A percentile compares a stretch with the other conserved stretches of the same genome.
These are phyloP conservation scores for Fraxinus excelsior DNA, from an alignment of 257 asterid species.

Conservation along the genomic window DNA sequence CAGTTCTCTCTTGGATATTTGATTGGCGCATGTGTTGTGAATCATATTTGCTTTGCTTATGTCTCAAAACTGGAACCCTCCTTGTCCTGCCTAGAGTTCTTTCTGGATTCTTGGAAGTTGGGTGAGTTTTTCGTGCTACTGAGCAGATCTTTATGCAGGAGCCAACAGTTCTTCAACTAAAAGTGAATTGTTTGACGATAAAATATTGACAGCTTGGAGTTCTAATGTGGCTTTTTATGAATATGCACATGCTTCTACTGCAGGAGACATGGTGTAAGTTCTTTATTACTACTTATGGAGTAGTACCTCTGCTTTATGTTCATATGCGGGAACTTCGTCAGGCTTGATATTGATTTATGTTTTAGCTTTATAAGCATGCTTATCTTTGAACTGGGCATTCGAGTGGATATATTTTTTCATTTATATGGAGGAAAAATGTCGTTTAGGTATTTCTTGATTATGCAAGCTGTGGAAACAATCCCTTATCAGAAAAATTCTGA, in stretches of 20 bases:
- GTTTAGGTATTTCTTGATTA: not conserved
- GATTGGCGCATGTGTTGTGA: slow-evolving; percentile 37
- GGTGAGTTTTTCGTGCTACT: slow-evolving; percentile 96
- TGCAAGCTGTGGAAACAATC: no score
- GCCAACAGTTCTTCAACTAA: slow-evolving; percentile 92
- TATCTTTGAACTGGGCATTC: not conserved
- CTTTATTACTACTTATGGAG: slow-evolving; percentile 25
- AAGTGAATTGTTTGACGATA: slow-evolving; percentile 97
- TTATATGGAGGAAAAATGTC: no score
- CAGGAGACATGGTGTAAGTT: slow-evolving; percentile 93
- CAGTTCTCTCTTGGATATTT: slow-evolving; percentile 16
- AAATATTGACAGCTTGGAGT: slow-evolving; percentile 95
- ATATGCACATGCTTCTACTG: slow-evolving; percentile 98
- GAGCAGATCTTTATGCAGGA: slow-evolving; percentile 98
- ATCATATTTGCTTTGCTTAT: slow-evolving; percentile 82
- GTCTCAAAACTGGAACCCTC: slow-evolving; percentile 96
- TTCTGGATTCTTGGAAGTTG: slow-evolving; percentile 93
- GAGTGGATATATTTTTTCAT: not conserved
- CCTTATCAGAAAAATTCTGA: not conserved
- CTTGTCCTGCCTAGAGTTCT: slow-evolving; percentile 65
- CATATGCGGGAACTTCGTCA: not conserved
- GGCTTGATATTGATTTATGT: not conserved
- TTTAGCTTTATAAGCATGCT: not conserved
- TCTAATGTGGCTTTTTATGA: slow-evolving; percentile 91
- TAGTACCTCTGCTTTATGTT: not conserved